Evolutionary conservation across 106 monocot genomes (phyloP).

Genomic region (Phalaenopsis aphrodite): DNA sequence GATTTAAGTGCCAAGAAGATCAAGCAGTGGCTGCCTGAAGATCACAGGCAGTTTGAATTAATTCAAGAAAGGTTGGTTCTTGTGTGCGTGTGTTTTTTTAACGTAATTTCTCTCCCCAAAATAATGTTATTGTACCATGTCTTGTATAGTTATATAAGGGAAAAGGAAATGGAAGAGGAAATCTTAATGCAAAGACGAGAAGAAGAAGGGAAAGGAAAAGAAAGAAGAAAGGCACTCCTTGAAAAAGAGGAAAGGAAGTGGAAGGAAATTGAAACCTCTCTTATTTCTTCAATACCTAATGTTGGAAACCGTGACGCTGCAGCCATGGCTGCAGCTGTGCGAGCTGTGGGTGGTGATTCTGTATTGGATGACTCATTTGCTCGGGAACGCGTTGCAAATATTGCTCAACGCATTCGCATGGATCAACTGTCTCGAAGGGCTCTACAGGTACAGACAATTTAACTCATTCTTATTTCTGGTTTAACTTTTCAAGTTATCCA

Average conservation of each 20-base stretch:
- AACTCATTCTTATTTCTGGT: neutral
- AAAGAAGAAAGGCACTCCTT: conserved; percentile 85
- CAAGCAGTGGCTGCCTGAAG: conserved; percentile 99
- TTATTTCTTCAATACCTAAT: conserved; percentile 88
- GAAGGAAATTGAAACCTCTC: conserved; percentile 92
- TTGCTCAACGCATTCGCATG: conserved; percentile 71
- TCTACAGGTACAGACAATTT: conserved; percentile 52
- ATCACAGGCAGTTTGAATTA: conserved; percentile 84
- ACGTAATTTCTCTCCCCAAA: neutral
- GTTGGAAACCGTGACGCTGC: conserved; percentile 87
- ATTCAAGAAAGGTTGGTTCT: conserved; percentile 82
- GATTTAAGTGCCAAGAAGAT: conserved; percentile 95
- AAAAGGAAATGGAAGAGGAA: conserved; percentile 99
- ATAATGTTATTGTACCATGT: conserved; percentile 7
- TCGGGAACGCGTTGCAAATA: conserved; percentile 72
- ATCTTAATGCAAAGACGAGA: conserved; percentile 91
- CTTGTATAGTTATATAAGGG: conserved; percentile 73
- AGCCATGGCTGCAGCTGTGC: conserved; percentile 95
- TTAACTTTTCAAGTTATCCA: neutral
- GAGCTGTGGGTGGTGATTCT: conserved; percentile 96
- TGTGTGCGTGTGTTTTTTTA: neutral
- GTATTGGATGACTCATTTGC: conserved; percentile 93
- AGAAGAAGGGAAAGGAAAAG: conserved; percentile 95
- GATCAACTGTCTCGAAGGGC: conserved; percentile 80
- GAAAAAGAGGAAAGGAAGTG: conserved; percentile 97